phyloP scores from a whole-genome alignment of 228 moss, liverwort and hornwort species.

The Sphagnum magellanicum region DNA sequence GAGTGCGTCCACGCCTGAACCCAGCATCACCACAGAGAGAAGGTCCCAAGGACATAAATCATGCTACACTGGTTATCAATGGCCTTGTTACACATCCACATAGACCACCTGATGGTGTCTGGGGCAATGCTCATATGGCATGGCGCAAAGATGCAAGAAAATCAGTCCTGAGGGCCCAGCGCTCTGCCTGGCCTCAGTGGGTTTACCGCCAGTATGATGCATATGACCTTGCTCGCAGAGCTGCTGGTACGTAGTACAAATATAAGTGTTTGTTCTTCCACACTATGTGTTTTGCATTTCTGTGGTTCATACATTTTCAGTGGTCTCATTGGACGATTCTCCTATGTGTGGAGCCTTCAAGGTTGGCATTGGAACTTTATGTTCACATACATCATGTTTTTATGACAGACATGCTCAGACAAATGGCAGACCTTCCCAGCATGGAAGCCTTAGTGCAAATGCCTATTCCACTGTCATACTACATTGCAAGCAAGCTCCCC shows the following conservation, averaged over 20 bases:
- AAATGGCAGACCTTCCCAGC: constrained; percentile 83
- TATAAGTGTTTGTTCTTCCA: not conserved
- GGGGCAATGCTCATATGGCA: constrained; percentile 45
- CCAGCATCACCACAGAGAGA: not conserved
- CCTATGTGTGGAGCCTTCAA: not conserved
- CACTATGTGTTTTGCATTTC: not conserved
- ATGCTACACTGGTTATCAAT: constrained; percentile 1
- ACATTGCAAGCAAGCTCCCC: constrained; percentile 90
- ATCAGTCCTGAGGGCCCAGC: constrained; percentile 69
- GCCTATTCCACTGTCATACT: constrained; percentile 71
- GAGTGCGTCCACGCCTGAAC: not conserved
- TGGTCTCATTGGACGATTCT: not conserved
- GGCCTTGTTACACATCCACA: constrained; percentile 7
- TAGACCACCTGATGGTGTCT: constrained; percentile 30
- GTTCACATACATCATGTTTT: not conserved
- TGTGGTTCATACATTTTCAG: not conserved
- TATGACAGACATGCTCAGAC: constrained; percentile 71
- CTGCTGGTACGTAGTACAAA: constrained; percentile 55
- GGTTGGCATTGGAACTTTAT: not conserved
- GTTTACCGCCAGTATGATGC: constrained; percentile 95
- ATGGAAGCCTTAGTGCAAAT: constrained; percentile 56
- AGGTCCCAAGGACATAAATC: not conserved
- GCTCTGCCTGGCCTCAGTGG: constrained; percentile 86
- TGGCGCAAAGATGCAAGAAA: constrained; percentile 81
- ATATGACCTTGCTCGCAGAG: constrained; percentile 77